A percentile compares a stretch with the other conserved stretches of the same genome.
These are phyloP conservation scores for Diaporthe aspalathi DNA, from an alignment of 2,329 filamentous ascomycete genomes.

Conservation along the genomic window DNA sequence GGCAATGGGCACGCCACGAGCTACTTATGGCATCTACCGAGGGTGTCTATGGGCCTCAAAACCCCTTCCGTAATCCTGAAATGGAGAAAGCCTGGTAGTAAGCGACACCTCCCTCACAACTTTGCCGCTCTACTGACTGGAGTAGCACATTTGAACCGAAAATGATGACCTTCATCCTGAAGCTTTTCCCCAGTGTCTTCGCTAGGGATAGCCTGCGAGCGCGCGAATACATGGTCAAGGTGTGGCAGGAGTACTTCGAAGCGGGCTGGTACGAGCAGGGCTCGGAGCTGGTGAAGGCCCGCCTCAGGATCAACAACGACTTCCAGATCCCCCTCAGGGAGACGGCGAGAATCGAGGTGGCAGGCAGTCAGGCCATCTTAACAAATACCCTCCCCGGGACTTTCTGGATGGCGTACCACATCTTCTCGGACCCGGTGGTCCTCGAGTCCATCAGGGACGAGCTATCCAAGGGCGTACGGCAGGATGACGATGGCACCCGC, in stretches of 20 bases:
- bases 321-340: constrained; percentile 1
- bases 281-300: constrained; percentile 21
- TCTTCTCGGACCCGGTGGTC: constrained; percentile 48
- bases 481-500: background rate
- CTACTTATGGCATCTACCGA: constrained; percentile 29
- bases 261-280: constrained; percentile 15
- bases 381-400: constrained; percentile 51
- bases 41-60: constrained; percentile 32
- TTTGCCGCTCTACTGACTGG: background rate
- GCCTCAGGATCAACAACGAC: constrained; percentile 17
- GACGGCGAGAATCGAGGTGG: constrained; percentile 47
- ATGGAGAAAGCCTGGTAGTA: constrained; percentile 30
- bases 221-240: constrained; percentile 15
- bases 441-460: constrained; percentile 46
- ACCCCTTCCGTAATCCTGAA: constrained; percentile 25
- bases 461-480: constrained; percentile 8
- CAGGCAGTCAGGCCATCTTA: constrained; percentile 50
- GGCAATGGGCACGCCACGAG: constrained; percentile 26
- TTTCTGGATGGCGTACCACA: constrained; percentile 53
- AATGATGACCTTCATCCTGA: constrained; percentile 24
- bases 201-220: constrained; percentile 14
- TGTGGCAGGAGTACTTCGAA: constrained; percentile 20
- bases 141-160: constrained; percentile 30
- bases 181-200: constrained; percentile 23
- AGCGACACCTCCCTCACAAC: background rate